These are phyloP conservation scores for Thalassia testudinum DNA, from an alignment of 116 monocot genomes.

Conservation along the genomic window DNA sequence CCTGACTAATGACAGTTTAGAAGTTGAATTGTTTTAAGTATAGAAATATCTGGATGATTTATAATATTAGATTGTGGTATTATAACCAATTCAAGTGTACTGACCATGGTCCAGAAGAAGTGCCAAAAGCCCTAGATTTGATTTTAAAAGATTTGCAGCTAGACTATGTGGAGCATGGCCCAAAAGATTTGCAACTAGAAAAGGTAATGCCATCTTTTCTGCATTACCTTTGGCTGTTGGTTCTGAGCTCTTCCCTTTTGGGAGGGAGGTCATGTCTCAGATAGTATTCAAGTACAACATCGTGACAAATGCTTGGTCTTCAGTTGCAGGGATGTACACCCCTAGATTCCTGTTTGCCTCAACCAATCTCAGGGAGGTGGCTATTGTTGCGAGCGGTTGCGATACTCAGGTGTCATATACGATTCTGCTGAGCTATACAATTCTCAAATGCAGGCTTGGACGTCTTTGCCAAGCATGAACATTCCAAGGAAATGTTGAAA, in stretches of 20 bases:
- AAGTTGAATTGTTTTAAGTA: too few relatives aligned
- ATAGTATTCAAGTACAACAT: slow-evolving; percentile 66
- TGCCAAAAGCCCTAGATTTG: too few relatives aligned
- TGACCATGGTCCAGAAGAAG: too few relatives aligned
- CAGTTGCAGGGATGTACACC: slow-evolving; percentile 54
- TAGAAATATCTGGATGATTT: too few relatives aligned
- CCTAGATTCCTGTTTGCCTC: slow-evolving; percentile 91
- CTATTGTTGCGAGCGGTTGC: slow-evolving; percentile 76
- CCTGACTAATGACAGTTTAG: too few relatives aligned
- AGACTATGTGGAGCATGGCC: too few relatives aligned
- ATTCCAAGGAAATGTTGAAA: slow-evolving; percentile 44
- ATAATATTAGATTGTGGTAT: too few relatives aligned
- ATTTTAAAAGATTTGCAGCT: too few relatives aligned
- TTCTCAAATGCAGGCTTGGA: slow-evolving; percentile 63
- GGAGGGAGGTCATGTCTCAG: slow-evolving; percentile 47
- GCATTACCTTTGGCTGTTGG: slow-evolving; percentile 92
- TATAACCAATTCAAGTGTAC: too few relatives aligned
- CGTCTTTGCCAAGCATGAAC: slow-evolving; percentile 63
- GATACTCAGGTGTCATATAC: slow-evolving; percentile 38
- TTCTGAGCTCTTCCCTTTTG: slow-evolving; percentile 80
- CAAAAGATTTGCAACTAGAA: too few relatives aligned
- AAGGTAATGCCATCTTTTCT: too few relatives aligned
- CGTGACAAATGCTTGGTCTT: slow-evolving; percentile 64
- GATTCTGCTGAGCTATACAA: slow-evolving; percentile 77
- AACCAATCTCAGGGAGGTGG: slow-evolving; percentile 67